Base-by-base conservation (phyloP, 2,329 filamentous ascomycete species). In the Curvularia spicifera region DNA sequence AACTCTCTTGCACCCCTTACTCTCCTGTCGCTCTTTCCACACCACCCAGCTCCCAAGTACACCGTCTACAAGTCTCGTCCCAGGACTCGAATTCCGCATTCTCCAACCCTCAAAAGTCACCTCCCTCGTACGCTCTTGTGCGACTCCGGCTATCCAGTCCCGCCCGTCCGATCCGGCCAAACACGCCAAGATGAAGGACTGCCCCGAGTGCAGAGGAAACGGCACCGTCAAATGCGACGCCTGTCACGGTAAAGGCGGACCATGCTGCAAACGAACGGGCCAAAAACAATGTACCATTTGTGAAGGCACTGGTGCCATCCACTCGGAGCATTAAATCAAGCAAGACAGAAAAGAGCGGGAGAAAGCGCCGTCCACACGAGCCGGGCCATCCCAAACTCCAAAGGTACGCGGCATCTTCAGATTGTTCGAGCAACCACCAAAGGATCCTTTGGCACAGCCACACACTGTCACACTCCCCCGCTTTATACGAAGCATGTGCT, bases 271-370 rank as follows among this genome's bases (percentile, higher is more conserved):
- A 55, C 57, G 67, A 39, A 57, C 64, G 4, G 73, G 71, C 49
- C 65, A 54, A 24, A 55, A 65, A 39, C 73, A 68, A 42, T 75
- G 73, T 58, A 63, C 69, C 55, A 63, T 72, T 22, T 75, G 73
- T 56, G 73, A 75, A 52, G 73, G 73, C 63, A 59, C 70, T 48
- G 73, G 73, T 53, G 68, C 66, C 39, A 75, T 75, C 48, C 66
- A 74, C 49, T 68, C 69, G 40, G 69, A 74, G 28, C 57, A 63
- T 56, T 73, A 60, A 69, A 18, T 10, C 43, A 24, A 45, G 4
- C 24, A 28, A 31, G 10, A 15, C 9, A 20, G 28, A 31, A 7
- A 28, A 45, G 13, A 35, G 33, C 3, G 33, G 33, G 33, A n/a
- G 33, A n/a, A 12, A 31, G 58, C 42, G 50, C 35, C 35, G 15